Conservation (phyloP, 2,329 filamentous ascomycete species). For the Arthrobotrys sinensis region DNA sequence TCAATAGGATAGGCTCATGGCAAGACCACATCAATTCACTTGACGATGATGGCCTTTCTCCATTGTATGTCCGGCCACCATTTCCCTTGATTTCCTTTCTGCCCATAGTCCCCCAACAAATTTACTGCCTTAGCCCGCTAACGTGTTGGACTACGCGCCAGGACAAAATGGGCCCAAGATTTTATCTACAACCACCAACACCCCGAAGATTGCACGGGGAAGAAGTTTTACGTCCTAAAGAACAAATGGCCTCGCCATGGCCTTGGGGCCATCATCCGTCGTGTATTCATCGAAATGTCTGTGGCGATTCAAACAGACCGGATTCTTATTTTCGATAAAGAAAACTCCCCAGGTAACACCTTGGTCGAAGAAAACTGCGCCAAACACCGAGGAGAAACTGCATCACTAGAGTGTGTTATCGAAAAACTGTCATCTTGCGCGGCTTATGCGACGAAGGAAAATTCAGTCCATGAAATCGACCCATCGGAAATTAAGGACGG, state of each 20-base stretch:
- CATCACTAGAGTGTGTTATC: conserved; percentile 48
- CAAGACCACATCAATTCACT: conserved; percentile 51
- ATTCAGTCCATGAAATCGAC: conserved; percentile 32
- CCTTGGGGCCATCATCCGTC: conserved; percentile 47
- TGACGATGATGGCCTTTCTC: conserved; percentile 42
- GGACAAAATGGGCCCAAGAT: conserved; percentile 56
- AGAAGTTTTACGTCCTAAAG: conserved; percentile 49
- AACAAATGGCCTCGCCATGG: conserved; percentile 55
- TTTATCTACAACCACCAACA: conserved; percentile 57
- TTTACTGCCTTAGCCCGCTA: conserved; percentile 14
- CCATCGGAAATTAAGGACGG: conserved; percentile 21
- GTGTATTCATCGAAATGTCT: conserved; percentile 47
- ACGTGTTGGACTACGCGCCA: conserved; percentile 25
- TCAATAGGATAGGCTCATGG: conserved; percentile 49
- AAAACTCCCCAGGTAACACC: conserved; percentile 41
- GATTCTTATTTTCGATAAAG: conserved; percentile 38
- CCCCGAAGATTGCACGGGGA: conserved; percentile 39
- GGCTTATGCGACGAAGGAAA: conserved; percentile 38
- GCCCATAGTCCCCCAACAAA: not conserved
- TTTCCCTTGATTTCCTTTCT: not conserved
- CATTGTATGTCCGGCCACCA: conserved; percentile 33
- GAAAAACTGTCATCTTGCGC: conserved; percentile 53
- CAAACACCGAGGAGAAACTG: not conserved
- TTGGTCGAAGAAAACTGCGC: conserved; percentile 36
- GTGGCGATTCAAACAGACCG: conserved; percentile 39